Base-by-base conservation (phyloP, 1,139 yeast genomes). In the Schwanniomyces etchellsii region DNA sequence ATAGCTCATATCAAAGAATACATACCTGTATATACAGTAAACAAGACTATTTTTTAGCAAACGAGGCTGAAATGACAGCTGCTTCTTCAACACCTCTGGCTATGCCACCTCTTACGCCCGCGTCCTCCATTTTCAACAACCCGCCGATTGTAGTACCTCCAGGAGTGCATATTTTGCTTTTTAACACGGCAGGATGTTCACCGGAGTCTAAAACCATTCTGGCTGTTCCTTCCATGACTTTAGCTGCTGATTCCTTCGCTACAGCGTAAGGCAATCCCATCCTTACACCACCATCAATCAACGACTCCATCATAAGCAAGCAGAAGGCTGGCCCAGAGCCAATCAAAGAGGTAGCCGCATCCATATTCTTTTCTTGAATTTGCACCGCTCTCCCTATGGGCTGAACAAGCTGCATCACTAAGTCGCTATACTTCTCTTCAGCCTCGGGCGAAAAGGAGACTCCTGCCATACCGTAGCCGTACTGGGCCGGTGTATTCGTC, bases 91-190 rank as follows among this genome's bases (percentile, higher is more conserved):
- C 82, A 28, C 95, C 95, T 45, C 88, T 72, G 29, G 95, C 78
- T 46, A 91, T 81, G 14, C 88, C 88, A 29, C 88, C 74, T 61
- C 96, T 79, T 28, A 91, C 84, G 27, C 89, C 94, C 31, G 78
- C 78, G 45, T 88, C 96, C 60, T 91, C 99, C 81, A 93, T 77
- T 45, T 78, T 85, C 56, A 89, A 72, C 39, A 93, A 66, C 1
- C 99, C 99, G 4, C 96, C 95, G 52, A 93, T 91, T 5, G 99
- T 91, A 32, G 96, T 89, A 23, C 99, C 99, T 20, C 94, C 98
- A 12, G 99, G 99, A 0, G 99, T 91, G 52, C 96, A 88, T 5
- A 91, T 93, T 48, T 81, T 82, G 53, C 84, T 80, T 52, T 85
- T 83, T 54, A 91, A 70, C 13, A 75, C 86, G 7, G 94, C 93